These are phyloP conservation scores for Neohortaea acidophila DNA, from an alignment of 495 filamentous ascomycete genomes.

Conservation along the genomic window DNA sequence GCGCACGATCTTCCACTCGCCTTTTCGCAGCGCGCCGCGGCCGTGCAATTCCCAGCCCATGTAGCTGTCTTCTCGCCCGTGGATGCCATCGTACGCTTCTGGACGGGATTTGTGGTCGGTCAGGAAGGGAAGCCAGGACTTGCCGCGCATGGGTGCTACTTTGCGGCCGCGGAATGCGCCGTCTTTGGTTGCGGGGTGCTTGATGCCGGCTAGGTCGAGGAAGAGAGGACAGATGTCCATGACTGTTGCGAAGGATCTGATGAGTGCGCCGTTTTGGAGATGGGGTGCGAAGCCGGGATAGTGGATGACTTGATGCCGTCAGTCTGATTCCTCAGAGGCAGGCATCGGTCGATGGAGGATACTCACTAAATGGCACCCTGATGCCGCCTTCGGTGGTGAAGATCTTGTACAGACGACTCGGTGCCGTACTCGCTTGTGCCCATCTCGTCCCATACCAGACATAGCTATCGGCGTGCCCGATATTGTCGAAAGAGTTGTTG, in stretches of 20 bases:
- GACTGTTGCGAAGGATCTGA: conserved; percentile 12
- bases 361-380: conserved; percentile 34
- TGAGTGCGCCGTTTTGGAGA: conserved; percentile 26
- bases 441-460: conserved; percentile 48
- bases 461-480: conserved; percentile 41
- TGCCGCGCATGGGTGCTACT: conserved; percentile 8
- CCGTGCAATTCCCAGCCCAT: conserved; percentile 31
- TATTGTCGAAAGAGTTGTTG: conserved; percentile 42
- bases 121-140: conserved; percentile 12
- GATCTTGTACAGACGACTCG: conserved; percentile 40
- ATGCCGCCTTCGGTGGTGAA: conserved; percentile 45
- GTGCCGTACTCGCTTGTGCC: conserved; percentile 45
- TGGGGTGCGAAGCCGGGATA: neutral
- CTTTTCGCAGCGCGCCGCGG: conserved; percentile 16
- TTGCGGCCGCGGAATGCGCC: conserved; percentile 3
- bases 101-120: conserved; percentile 27
- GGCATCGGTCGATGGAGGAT: neutral
- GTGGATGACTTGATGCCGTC: neutral
- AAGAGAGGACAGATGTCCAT: conserved; percentile 17
- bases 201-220: conserved; percentile 10
- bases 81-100: neutral
- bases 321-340: neutral
- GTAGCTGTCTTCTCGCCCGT: neutral
- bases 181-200: neutral
- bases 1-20: conserved; percentile 17